phyloP scores from a whole-genome alignment of 768 basidiomycete species.

The Coprinellus micaceus region DNA sequence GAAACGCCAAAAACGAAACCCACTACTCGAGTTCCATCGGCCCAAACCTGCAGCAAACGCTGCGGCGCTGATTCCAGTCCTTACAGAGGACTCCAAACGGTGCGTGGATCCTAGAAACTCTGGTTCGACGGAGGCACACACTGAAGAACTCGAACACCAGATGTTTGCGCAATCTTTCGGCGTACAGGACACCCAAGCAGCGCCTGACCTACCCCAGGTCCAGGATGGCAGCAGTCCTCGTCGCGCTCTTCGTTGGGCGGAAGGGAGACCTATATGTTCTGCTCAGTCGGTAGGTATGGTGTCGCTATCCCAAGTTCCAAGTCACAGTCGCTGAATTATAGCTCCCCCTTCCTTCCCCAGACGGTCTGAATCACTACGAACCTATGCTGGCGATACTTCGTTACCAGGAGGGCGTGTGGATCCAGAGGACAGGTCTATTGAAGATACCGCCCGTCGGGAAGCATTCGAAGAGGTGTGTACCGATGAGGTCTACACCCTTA shows the following conservation, averaged over 20 bases:
- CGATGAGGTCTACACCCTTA: background rate
- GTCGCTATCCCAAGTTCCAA: no score
- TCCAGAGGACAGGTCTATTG: constrained; percentile 57
- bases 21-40: constrained; percentile 3
- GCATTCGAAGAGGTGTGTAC: constrained; percentile 79
- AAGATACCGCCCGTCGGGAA: constrained; percentile 86
- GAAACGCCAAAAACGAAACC: background rate
- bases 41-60: constrained; percentile 29
- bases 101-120: constrained; percentile 19
- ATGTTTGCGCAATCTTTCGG: constrained; percentile 53
- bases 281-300: constrained; percentile 63
- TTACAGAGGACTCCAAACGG: constrained; percentile 51
- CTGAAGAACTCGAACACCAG: constrained; percentile 26
- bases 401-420: constrained; percentile 86
- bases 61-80: constrained; percentile 39
- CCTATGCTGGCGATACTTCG: constrained; percentile 86
- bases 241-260: constrained; percentile 82
- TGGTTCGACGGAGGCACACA: background rate
- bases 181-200: constrained; percentile 42
- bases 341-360: no score
- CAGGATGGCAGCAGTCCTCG: constrained; percentile 70
- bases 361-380: constrained; percentile 65
- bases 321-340: no score
- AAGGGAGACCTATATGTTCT: constrained; percentile 82
- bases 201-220: constrained; percentile 49